Evolutionary conservation across 2,329 filamentous ascomycete species (phyloP), one percentile per base, ranked within the genome.

Genomic region (Cyphellophora attinorum): DNA sequence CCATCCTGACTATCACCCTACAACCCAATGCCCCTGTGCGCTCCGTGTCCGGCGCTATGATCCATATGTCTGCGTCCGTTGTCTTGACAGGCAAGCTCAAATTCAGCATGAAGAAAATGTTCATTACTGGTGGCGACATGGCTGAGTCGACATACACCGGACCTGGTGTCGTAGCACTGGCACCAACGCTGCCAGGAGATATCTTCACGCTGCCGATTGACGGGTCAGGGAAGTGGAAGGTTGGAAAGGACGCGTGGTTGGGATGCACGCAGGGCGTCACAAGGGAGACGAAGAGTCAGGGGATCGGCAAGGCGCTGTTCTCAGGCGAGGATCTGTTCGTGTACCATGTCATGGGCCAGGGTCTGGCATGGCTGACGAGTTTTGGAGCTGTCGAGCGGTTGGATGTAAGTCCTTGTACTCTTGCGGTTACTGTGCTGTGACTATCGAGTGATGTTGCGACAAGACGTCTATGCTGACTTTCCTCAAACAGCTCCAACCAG

Each of bases 51-150:
- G 42, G 42, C 21, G 39, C 36, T 18, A 45, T 45, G 42, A 40
- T 45, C 19, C 39, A 42, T 12, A 45, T 45, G 42, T 25, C 42
- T 10, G 36, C 33, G 5, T 40, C 39, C n/a, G 23, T 45, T 14
- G 12, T 14, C 10, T 31, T 45, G 11, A 18, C 35, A 13, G 42
- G 42, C 2, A 38, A 45, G 29, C 19, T 37, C 14, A 45, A 45
- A 29, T 45, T 45, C 37, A 42, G 42, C 25, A 28, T 45, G 28
- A 34, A 30, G 29, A 45, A 45, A 28, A 42, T 45, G 39, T 40
- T 45, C 29, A n/a, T n/a, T n/a, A 42, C 39, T 8, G 39, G 39
- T 10, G 30, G 36, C 12, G 19, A 42, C 11, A 42, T 45, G 36
- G 25, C 31, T n/a, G 37, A 42, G 35, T 40, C 36, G 6, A 27